Base-by-base conservation (phyloP, 1,284 basidiomycete species). In the Athelia sp. region DNA sequence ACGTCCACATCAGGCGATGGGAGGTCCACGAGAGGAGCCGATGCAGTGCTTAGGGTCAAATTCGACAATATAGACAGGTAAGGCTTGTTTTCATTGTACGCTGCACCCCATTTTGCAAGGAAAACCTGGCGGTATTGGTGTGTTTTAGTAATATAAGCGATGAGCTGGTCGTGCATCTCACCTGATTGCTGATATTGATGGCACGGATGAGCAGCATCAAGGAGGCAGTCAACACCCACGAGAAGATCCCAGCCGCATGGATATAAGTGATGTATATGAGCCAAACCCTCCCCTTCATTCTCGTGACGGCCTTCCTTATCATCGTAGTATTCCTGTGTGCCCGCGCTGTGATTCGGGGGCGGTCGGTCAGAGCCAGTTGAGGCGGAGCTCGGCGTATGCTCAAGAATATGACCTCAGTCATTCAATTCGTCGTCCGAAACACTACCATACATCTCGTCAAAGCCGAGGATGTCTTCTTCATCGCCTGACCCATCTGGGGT, bases 101-200 rank as follows among this genome's bases (percentile, higher is more conserved):
- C 82, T 60, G 82, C 80, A 14, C 82, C 79, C 83, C 82, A 86
- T 46, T 70, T 70, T 2, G 82, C 80, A 9, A 85, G 68, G 59
- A 81, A 86, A 35, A 84, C 68, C 80, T 84, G 47, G 18, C 17
- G 35, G 35, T 4, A 21, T 24, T 50, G 17, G 36, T 6, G 19
- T 24, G 22, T 19, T 4, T 17, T 24, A 6, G 17, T 48, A 19
- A 45, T 19, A n/a, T 4, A 4, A 29, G 13, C 26, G 32, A 47
- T 46, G 15, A n/a, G 23, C 47, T n/a, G 44, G 40, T 21, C 17
- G 34, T 23, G 15, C 22, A 21, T 55, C 62, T 55, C 54, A 81
- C 82, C 69, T 84, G 82, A 58, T 79, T 79, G 3, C 64, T 68
- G 44, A 86, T 76, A 52, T 76, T 77, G 56, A 85, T 74, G 2